Evolutionary conservation across 2,329 filamentous ascomycete genomes (phyloP).

Genomic region (Purpureocillium lavendulum): DNA sequence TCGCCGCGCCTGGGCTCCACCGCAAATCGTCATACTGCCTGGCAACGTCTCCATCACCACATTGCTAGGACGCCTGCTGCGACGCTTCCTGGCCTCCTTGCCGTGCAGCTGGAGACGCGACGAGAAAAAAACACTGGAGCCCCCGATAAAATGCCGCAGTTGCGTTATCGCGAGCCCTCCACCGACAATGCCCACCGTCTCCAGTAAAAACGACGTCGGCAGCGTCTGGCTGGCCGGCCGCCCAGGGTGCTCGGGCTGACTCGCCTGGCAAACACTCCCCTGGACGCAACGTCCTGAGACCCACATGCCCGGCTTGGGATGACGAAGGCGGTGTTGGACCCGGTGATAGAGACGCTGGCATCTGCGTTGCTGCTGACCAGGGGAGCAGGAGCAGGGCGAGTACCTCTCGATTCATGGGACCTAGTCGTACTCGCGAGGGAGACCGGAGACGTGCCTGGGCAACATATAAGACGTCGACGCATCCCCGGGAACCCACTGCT

Average conservation of each 20-base stretch:
- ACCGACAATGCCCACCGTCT: slow-evolving; percentile 11
- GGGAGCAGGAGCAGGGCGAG: too few species aligned
- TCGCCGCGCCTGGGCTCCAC: slow-evolving; percentile 5
- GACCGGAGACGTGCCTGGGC: neutral
- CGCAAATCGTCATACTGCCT: slow-evolving; percentile 6
- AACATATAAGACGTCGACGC: slow-evolving; percentile 11
- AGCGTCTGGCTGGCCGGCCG: slow-evolving; percentile 5
- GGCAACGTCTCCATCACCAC: slow-evolving; percentile 3
- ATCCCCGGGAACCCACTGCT: slow-evolving; percentile 4
- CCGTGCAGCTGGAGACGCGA: slow-evolving; percentile 12
- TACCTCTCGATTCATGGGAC: too few species aligned
- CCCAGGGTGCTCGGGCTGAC: slow-evolving; percentile 4
- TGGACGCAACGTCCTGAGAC: slow-evolving; percentile 4
- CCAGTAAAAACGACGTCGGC: slow-evolving; percentile 5
- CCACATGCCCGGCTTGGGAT: slow-evolving; percentile 11
- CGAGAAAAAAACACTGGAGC: slow-evolving; percentile 15
- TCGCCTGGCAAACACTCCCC: neutral
- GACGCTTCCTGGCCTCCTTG: slow-evolving; percentile 1
- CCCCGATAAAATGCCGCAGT: slow-evolving; percentile 20
- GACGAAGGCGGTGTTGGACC: slow-evolving; percentile 14
- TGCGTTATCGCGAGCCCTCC: slow-evolving; percentile 16
- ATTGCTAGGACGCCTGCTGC: neutral
- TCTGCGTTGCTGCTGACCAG: too few species aligned
- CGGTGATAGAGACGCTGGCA: slow-evolving; percentile 4
- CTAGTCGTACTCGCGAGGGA: too few species aligned